Evolutionary conservation across 306 rosid species (phyloP), one percentile per base, ranked within the genome.

Genomic region (Begonia fuchsioides): DNA sequence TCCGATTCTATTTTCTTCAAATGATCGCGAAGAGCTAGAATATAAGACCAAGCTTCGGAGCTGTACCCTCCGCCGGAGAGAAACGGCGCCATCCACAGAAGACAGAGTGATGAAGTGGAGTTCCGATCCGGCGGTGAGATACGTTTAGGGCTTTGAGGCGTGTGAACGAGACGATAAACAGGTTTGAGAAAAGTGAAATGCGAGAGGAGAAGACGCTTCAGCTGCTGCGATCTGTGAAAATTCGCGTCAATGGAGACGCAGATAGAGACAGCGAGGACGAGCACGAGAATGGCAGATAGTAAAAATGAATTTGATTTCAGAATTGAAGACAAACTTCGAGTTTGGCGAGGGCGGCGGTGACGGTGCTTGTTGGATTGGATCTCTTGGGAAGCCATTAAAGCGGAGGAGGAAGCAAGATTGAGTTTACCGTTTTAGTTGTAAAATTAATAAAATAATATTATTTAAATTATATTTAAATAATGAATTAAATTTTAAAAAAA

Each of bases 41-140:
- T 38, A 45, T 86, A 82, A 2, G 96, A 86, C 93, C 96, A 86
- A 58, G 63, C 69, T 70, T 86, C 93, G 47, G 93, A 86, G 47
- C 93, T 69, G 66, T 86, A 86, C 62, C 96, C 96, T 47, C 96
- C 93, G 48, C 86, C 83, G 13, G 96, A 86, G 38, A 86, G 90
- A 63, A 86, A 82, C 0, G 93, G 90, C 13, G 96, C 85, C 93
- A 81, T 82, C 93, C 93, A 86, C 44, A 86, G 72, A 5, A 86
- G 68, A 53, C 93, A 86, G 20, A 43, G 40, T 45, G 69, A 56
- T 13, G 79, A 39, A 9, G 40, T 10, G 50, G 72, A 39, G 53
- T 32, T 45, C 47, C 61, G 58, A 49, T 53, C 66, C 10, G 12
- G 45, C 3, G 35, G 1, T 32, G 14, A 43, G 58, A 55, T 39